phyloP scores from a whole-genome alignment of 1,284 basidiomycete species.

The Cystobasidium pallidum region DNA sequence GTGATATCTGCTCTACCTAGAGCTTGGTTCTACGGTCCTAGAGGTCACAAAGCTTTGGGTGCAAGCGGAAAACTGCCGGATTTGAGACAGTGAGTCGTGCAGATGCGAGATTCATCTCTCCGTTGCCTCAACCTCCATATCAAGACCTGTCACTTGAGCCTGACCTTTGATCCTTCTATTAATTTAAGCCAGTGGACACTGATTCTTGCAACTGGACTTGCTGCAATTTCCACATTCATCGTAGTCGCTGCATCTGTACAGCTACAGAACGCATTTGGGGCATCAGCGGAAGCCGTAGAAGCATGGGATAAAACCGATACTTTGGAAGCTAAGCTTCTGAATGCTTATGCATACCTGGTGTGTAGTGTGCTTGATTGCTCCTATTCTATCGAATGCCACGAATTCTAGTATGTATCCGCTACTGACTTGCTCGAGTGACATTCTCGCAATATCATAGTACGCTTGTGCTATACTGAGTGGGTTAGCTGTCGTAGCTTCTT shows the following conservation, averaged over 20 bases:
- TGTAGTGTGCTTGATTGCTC: background rate
- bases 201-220: constrained; percentile 28
- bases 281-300: constrained; percentile 35
- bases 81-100: constrained; percentile 19
- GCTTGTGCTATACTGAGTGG: constrained; percentile 24
- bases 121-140: too few species aligned
- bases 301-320: constrained; percentile 35
- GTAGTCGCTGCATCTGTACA: constrained; percentile 5
- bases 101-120: background rate
- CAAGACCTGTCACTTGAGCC: background rate
- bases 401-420: too few species aligned
- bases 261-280: constrained; percentile 32
- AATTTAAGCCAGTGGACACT: constrained; percentile 9
- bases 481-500: constrained; percentile 13
- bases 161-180: background rate
- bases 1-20: constrained; percentile 11
- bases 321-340: constrained; percentile 8
- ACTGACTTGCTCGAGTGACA: background rate
- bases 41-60: constrained; percentile 11
- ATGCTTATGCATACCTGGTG: constrained; percentile 27
- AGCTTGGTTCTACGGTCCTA: constrained; percentile 32
- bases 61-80: constrained; percentile 18
- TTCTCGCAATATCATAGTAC: constrained; percentile 31
- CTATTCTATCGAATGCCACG: too few species aligned
- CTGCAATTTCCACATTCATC: constrained; percentile 3